Conservation (phyloP, 441 rosid genomes). For the Biscutella laevigata region DNA sequence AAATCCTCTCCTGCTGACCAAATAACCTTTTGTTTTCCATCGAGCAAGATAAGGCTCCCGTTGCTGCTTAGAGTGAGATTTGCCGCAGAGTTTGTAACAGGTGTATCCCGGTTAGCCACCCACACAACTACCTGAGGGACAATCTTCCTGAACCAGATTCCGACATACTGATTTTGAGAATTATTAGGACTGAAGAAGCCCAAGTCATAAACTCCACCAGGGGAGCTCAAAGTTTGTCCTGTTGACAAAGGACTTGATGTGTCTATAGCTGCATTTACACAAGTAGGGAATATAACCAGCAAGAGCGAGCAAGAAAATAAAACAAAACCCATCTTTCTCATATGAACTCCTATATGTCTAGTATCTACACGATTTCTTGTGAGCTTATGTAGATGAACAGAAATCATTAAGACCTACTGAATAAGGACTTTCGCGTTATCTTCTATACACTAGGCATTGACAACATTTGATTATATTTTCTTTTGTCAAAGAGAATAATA, state of each 20-base stretch:
- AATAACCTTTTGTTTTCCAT: slow-evolving; percentile 4
- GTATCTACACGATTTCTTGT: slow-evolving; percentile 1
- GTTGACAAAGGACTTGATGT: slow-evolving; percentile 18
- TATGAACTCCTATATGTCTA: neutral
- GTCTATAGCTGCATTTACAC: slow-evolving; percentile 14
- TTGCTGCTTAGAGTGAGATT: slow-evolving; percentile 18
- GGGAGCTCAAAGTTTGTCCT: slow-evolving; percentile 29
- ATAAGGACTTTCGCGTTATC: slow-evolving; percentile 1
- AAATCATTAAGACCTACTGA: neutral
- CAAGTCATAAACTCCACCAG: slow-evolving; percentile 28
- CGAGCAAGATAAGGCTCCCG: slow-evolving; percentile 21
- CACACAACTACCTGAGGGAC: slow-evolving; percentile 22
- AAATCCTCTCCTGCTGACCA: slow-evolving; percentile 23
- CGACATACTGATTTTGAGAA: slow-evolving; percentile 27
- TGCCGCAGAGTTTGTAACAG: slow-evolving; percentile 13
- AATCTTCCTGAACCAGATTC: slow-evolving; percentile 30
- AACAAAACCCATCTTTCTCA: slow-evolving; percentile 12
- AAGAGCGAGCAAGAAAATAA: slow-evolving; percentile 7
- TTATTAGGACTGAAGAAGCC: slow-evolving; percentile 32
- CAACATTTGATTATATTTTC: neutral
- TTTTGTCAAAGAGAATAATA: neutral
- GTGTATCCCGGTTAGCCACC: slow-evolving; percentile 28
- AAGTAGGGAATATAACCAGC: slow-evolving; percentile 6
- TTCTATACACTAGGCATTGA: neutral
- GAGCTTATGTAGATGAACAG: neutral